Base-by-base conservation (phyloP, 257 asterid species). In the Solanum raphanifolium region DNA sequence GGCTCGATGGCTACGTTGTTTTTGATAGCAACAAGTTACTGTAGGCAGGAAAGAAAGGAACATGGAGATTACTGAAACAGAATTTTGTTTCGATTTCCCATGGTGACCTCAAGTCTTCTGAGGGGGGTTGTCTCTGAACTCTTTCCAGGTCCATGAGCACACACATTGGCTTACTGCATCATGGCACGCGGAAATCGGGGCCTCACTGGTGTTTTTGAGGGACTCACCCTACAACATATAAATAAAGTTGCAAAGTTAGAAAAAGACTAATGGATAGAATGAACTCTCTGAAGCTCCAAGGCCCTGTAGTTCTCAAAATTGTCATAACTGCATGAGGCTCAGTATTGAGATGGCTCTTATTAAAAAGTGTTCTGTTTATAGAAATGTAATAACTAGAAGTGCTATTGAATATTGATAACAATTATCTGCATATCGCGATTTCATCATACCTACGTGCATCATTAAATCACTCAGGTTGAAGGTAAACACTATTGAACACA, bases 181-280 rank as follows among this genome's bases (percentile, higher is more conserved):
- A 90, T 94, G 12, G 94, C 91, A 87, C 91, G 94, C 55, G 95
- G 90, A 85, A 91, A 62, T 43, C 94, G 93, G 18, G 98, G 98
- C 98, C 98, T 95, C 91, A 96, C 98, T 3, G 98, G 99, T 23
- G 99, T 96, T 94, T 96, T 96, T 36, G 99, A 96, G 89, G 99
- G 99, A 87, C 98, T 95, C 93, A 95, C 98, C 98, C 99, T 96
- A 73, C 73, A 86, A 86, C 12, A 76, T 41, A n/a, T 36, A n/a
- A 71, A 58, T 83, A 39, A 66, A 68, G 43, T 27, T 46, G 68
- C 66, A 15, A 81, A 81, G 62, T 81, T 48, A 81, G 85, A 3
- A 18, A 75, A 46, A 43, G 38, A 79, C 66, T 27, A 46, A 2
- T 43, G 62, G 16, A 79, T 75, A 75, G 55, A 36, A 75, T 38